These are phyloP conservation scores for Yamadazyma atlantica DNA, from an alignment of 1,139 yeast species.

Conservation along the genomic window DNA sequence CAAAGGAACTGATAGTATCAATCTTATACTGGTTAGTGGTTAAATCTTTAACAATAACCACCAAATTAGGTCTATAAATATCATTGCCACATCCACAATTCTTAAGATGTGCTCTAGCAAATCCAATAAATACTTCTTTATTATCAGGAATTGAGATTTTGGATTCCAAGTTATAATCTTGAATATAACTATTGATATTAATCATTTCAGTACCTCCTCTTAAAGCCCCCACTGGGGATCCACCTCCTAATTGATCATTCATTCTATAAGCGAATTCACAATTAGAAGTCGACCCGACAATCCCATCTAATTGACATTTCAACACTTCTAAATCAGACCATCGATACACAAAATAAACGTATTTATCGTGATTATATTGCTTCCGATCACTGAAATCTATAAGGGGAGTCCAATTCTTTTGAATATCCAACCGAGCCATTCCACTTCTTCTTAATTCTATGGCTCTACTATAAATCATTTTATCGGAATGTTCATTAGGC, in stretches of 20 bases:
- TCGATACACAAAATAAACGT: conserved; percentile 27
- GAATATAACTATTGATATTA: conserved; percentile 23
- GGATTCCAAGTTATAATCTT: conserved; percentile 18
- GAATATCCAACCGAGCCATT: conserved; percentile 14
- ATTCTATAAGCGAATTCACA: conserved; percentile 29
- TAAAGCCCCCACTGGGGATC: conserved; percentile 26
- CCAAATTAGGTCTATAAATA: conserved; percentile 47
- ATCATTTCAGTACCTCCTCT: conserved; percentile 35
- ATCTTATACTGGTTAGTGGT: conserved; percentile 18
- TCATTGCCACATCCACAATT: conserved; percentile 49
- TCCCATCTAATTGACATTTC: conserved; percentile 21
- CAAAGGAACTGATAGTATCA: conserved; percentile 31
- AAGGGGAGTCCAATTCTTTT: conserved; percentile 37
- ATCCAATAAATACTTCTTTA: conserved; percentile 47
- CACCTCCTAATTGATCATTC: conserved; percentile 15
- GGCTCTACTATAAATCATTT: conserved; percentile 22
- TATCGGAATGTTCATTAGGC: conserved; percentile 15
- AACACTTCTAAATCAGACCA: conserved; percentile 28
- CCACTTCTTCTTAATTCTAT: conserved; percentile 26
- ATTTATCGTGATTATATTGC: conserved; percentile 17
- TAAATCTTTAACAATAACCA: conserved; percentile 36
- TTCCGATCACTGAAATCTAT: conserved; percentile 18
- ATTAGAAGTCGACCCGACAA: conserved; percentile 23
- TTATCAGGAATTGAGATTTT: conserved; percentile 18
- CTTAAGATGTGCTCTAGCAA: conserved; percentile 47